Percentiles rank a stretch among this genome's conserved stretches.
phyloP scores from a whole-genome alignment of 2,329 filamentous ascomycete species.

The Monosporascus sp. region DNA sequence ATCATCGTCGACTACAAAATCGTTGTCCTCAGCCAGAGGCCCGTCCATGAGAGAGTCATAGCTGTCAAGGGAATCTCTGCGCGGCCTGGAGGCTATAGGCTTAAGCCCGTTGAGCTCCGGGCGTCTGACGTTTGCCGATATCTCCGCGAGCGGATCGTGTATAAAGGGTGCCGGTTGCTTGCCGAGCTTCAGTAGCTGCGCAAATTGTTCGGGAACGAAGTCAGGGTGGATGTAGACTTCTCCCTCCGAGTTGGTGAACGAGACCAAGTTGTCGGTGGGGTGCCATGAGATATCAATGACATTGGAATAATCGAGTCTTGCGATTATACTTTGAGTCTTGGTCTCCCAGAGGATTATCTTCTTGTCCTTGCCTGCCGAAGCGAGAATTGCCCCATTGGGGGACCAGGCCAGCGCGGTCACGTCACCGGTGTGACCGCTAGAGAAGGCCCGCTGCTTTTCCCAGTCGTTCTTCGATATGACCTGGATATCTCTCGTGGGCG shows the following conservation, averaged over 20 bases:
- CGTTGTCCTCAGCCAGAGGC: conserved; percentile 55
- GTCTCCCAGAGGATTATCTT: conserved; percentile 83
- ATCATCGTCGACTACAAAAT: conserved; percentile 93
- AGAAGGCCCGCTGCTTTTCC: conserved; percentile 77
- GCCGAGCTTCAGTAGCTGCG: conserved; percentile 49
- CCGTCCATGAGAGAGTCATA: conserved; percentile 76
- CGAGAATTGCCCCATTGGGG: conserved; percentile 85
- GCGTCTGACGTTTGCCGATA: conserved; percentile 58
- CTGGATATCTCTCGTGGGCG: conserved; percentile 75
- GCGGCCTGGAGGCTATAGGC: conserved; percentile 45
- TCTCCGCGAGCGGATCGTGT: conserved; percentile 70
- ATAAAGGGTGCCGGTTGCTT: conserved; percentile 79
- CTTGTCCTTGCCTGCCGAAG: conserved; percentile 61
- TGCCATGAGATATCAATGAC: conserved; percentile 90
- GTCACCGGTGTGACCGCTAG: conserved; percentile 73
- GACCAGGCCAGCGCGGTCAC: conserved; percentile 90
- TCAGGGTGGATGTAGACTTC: conserved; percentile 87
- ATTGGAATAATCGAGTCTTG: conserved; percentile 73
- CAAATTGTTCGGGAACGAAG: conserved; percentile 56
- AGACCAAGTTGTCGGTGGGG: conserved; percentile 78
- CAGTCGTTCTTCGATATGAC: conserved; percentile 86
- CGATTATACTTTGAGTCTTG: conserved; percentile 76
- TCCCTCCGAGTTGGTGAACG: conserved; percentile 88
- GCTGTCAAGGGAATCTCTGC: conserved; percentile 66
- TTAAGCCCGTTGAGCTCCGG: conserved; percentile 52